Percentiles rank a stretch among this genome's conserved stretches.
phyloP scores from a whole-genome alignment of 768 basidiomycete species.

The Cytidiella melzeri region DNA sequence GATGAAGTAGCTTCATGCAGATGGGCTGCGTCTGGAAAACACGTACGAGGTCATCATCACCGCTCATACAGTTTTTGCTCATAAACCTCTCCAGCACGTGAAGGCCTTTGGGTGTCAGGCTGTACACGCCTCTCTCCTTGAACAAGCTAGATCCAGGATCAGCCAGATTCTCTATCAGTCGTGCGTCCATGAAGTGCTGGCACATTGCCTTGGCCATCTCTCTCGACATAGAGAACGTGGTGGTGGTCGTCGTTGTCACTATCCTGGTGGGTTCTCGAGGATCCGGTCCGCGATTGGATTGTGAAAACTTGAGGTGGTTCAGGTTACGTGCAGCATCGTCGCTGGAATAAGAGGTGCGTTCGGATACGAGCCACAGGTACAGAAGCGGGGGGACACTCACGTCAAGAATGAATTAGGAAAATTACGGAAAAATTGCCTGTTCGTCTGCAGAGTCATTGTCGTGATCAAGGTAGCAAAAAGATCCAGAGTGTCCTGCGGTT shows the following conservation, averaged over 20 bases:
- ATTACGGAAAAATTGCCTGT: slow-evolving; percentile 94
- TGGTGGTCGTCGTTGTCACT: slow-evolving; percentile 98
- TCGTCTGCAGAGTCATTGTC: slow-evolving; percentile 79
- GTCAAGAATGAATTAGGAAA: slow-evolving; percentile 95
- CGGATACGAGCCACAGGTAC: background rate
- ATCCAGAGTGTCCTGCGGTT: slow-evolving; percentile 86
- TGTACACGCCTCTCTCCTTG: slow-evolving; percentile 96
- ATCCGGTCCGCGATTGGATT: slow-evolving; percentile 97
- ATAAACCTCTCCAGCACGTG: slow-evolving; percentile 99
- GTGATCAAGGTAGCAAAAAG: slow-evolving; percentile 96
- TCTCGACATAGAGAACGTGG: slow-evolving; percentile 98
- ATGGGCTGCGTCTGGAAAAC: slow-evolving; percentile 93
- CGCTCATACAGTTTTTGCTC: slow-evolving; percentile 96
- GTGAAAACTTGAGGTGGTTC: slow-evolving; percentile 95
- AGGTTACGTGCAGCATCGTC: slow-evolving; percentile 94
- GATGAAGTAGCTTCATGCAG: slow-evolving; percentile 94
- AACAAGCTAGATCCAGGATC: slow-evolving; percentile 86
- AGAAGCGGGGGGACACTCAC: slow-evolving; percentile 42
- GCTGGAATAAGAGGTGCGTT: slow-evolving; percentile 34
- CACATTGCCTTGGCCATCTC: slow-evolving; percentile 99
- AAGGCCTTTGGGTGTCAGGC: slow-evolving; percentile 94
- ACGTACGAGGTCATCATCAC: slow-evolving; percentile 74
- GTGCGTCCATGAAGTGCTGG: slow-evolving; percentile 99
- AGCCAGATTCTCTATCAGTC: slow-evolving; percentile 93
- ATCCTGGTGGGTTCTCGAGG: slow-evolving; percentile 97